Conservation (phyloP, 2,329 filamentous ascomycete species). For the Phaeosphaeriaceae sp. region DNA sequence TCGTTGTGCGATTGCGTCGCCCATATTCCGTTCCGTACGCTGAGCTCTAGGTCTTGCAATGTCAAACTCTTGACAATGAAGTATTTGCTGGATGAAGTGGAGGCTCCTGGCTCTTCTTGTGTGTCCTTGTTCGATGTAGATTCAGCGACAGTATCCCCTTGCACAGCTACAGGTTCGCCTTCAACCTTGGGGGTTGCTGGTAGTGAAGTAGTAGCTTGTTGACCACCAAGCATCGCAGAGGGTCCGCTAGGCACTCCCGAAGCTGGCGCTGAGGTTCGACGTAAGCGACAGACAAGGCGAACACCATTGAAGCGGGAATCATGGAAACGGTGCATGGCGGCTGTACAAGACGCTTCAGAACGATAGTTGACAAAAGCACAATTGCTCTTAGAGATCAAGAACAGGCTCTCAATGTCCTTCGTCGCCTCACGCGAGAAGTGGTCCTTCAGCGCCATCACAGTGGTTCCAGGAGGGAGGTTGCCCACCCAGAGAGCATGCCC, state of each 20-base stretch:
- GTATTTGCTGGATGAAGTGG: conserved; percentile 72
- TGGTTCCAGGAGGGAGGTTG: conserved; percentile 85
- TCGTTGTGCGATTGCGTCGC: conserved; percentile 96
- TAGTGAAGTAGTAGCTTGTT: conserved; percentile 31
- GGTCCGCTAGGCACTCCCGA: conserved; percentile 63
- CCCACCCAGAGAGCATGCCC: conserved; percentile 96
- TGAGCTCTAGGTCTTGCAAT: conserved; percentile 85
- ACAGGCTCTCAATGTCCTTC: conserved; percentile 82
- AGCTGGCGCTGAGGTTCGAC: conserved; percentile 61
- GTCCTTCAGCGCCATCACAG: conserved; percentile 83
- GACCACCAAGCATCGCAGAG: conserved; percentile 51
- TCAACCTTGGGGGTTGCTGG: conserved; percentile 32
- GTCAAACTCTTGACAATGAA: conserved; percentile 95
- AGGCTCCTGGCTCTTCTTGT: conserved; percentile 14
- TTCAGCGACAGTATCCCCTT: conserved; percentile 15
- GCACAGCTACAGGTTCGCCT: conserved; percentile 13
- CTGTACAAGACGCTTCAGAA: conserved; percentile 75
- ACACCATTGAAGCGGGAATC: conserved; percentile 89
- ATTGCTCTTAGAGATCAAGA: conserved; percentile 95
- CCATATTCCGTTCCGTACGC: conserved; percentile 88
- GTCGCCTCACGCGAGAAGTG: conserved; percentile 83
- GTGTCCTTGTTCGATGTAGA: conserved; percentile 13
- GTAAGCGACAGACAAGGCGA: conserved; percentile 82
- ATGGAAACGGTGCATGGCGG: conserved; percentile 83
- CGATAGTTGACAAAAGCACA: conserved; percentile 97